Base-by-base conservation (phyloP, 805 yeast species). In the Zygosaccharomyces gambellarensis region DNA sequence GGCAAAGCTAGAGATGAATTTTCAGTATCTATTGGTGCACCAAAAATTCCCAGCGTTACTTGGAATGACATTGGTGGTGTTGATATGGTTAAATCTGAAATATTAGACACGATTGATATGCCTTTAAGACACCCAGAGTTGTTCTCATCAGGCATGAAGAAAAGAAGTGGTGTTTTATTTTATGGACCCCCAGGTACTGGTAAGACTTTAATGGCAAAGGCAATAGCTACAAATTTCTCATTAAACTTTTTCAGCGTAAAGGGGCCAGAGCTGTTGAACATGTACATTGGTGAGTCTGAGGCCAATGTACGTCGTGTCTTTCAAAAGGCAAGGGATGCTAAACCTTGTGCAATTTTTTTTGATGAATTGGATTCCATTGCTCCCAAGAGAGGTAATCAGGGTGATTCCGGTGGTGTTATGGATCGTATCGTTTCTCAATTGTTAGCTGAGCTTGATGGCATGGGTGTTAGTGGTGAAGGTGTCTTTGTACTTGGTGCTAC, bases 181-280 rank as follows among this genome's bases (percentile, higher is more conserved):
- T 94, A 94, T 70, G 99, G 99, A 0, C 99, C 99, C 0, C 99
- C 99, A 0, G 99, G 99, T 22, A 94, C 99, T 0, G 99, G 99
- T 58, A 94, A 94, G 65, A 94, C 99, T 0, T 73, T 94, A 27
- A 74, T 94, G 51, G 99, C 99, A 10, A 94, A 94, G 67, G 98
- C 98, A 0, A 94, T 94, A 58, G 99, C 99, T 2, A 88, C 97
- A 0, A 88, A 90, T 57, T 94, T 92, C 67, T 86, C 97, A 3
- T 74, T 94, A 54, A 94, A 94, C 67, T 94, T 94, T 68, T 90
- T 94, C 68, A 87, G 96, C 57, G 97, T 94, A 12, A 94, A 94
- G 66, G 99, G 99, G 22, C 99, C 99, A 0, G 99, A 94, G 68
- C 75, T 94, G 50, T 75, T 94, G 59, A 94, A 94, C 66, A 94